These are phyloP conservation scores for Taphrina betulina DNA, from an alignment of 1,139 yeast species.

Conservation along the genomic window DNA sequence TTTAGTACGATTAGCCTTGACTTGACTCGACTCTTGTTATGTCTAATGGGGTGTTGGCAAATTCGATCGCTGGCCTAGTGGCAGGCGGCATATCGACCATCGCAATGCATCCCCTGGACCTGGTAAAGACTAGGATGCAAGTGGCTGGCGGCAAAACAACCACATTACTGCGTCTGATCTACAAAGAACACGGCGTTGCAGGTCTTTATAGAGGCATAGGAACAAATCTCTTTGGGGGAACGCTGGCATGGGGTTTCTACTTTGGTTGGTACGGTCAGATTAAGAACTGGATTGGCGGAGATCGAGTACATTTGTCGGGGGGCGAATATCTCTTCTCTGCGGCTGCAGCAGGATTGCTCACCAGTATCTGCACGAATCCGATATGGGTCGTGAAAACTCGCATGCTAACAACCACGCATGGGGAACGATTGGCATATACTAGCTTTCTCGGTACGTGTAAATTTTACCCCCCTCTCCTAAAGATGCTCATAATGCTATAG, in stretches of 20 bases:
- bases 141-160: constrained; percentile 27
- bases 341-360: constrained; percentile 67
- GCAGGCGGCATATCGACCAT: constrained; percentile 84
- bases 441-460: background rate
- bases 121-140: constrained; percentile 78
- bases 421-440: constrained; percentile 40
- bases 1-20: too few species aligned
- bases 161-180: constrained; percentile 25
- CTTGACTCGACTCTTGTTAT: too few species aligned
- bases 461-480: too few species aligned
- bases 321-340: constrained; percentile 55
- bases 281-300: constrained; percentile 26
- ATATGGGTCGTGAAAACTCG: constrained; percentile 91
- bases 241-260: constrained; percentile 84
- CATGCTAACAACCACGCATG: constrained; percentile 49
- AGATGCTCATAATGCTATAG: constrained; percentile 50
- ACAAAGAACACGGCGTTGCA: constrained; percentile 10
- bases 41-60: constrained; percentile 12
- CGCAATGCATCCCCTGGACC: constrained; percentile 83
- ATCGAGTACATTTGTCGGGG: constrained; percentile 28
- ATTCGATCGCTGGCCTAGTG: constrained; percentile 61
- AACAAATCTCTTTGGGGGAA: constrained; percentile 79
- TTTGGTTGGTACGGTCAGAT: constrained; percentile 58
- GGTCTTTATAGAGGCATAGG: constrained; percentile 72
- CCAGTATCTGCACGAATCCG: constrained; percentile 81